Base-by-base conservation (phyloP, 2,329 filamentous ascomycete species). In the Fusarium succisae region DNA sequence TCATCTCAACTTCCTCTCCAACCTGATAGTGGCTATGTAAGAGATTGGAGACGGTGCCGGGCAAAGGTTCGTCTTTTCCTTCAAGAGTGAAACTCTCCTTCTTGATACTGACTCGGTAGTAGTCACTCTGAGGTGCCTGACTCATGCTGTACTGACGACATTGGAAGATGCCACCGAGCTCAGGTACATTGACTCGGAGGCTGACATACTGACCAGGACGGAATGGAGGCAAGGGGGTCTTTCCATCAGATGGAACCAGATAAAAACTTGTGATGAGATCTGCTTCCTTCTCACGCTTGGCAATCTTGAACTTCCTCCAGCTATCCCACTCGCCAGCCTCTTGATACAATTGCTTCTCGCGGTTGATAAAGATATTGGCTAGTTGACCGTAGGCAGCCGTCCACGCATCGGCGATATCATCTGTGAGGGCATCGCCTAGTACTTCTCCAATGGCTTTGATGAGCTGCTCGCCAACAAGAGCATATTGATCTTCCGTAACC, bases 61-160 rank as follows among this genome's bases (percentile, higher is more conserved):
- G 38, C 26, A 48, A 39, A 13, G 37, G 18, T 12, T 60, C 28
- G 35, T 54, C 28, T 13, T 54, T 60, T 38, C n/a, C 28, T 15
- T 41, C 45, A 13, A 58, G 15, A 13, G 35, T 35, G 6, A 48
- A 48, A 4, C 39, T 53, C n/a, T 66, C 63, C 13, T 50, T 62
- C 51, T 93, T 93, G 59, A 94, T 87, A 59, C 87, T 91, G 81
- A 94, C 91, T 56, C 91, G 88, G 80, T 92, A 92, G 80, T 90
- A 87, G 45, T 87, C 84, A 15, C 86, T 81, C 8, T 84, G 83
- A 5, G 90, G 91, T 51, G 87, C 85, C 76, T 93, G 91, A 76
- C 88, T 91, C 66, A 94, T 86, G 41, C 90, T 92, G 82, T 93
- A 94, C 81, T 94, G 92, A 51, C 92, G 85, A 15, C 89, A 86